A percentile compares a stretch with the other conserved stretches of the same genome.
These are phyloP conservation scores for Cyberlindnera lachancei DNA, from an alignment of 805 yeast genomes.

Conservation along the genomic window DNA sequence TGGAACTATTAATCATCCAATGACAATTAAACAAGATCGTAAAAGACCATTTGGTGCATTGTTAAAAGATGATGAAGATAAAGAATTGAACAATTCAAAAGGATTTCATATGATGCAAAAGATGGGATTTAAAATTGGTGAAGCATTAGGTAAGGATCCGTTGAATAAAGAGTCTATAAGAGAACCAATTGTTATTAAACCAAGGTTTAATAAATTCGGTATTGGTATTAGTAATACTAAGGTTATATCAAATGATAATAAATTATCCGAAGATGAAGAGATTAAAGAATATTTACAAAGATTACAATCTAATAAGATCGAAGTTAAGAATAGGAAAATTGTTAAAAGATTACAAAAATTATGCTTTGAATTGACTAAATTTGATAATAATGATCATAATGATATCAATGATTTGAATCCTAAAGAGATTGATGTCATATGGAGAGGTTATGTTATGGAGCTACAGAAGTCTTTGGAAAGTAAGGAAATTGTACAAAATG, in stretches of 20 bases:
- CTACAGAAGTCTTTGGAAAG: conserved; percentile 10
- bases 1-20: no score
- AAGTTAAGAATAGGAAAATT: conserved; percentile 8
- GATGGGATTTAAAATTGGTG: conserved; percentile 51
- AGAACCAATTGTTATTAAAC: conserved; percentile 26
- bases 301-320: conserved; percentile 10
- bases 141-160: conserved; percentile 31
- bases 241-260: conserved; percentile 9
- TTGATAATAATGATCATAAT: conserved; percentile 26
- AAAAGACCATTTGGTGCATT: neutral
- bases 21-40: no score
- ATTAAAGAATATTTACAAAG: conserved; percentile 20
- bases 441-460: conserved; percentile 31
- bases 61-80: no score
- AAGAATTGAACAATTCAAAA: no score
- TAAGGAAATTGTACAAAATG: no score
- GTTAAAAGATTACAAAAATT: conserved; percentile 30
- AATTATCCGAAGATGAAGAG: conserved; percentile 3
- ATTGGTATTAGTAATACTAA: conserved; percentile 3
- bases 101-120: conserved; percentile 47
- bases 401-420: conserved; percentile 22
- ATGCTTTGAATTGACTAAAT: conserved; percentile 34
- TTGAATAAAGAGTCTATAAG: conserved; percentile 17
- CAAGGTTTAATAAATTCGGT: conserved; percentile 18
- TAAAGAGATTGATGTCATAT: conserved; percentile 31